phyloP scores from a whole-genome alignment of 2,329 filamentous ascomycete genomes.

The Tolypocladium tropicale region DNA sequence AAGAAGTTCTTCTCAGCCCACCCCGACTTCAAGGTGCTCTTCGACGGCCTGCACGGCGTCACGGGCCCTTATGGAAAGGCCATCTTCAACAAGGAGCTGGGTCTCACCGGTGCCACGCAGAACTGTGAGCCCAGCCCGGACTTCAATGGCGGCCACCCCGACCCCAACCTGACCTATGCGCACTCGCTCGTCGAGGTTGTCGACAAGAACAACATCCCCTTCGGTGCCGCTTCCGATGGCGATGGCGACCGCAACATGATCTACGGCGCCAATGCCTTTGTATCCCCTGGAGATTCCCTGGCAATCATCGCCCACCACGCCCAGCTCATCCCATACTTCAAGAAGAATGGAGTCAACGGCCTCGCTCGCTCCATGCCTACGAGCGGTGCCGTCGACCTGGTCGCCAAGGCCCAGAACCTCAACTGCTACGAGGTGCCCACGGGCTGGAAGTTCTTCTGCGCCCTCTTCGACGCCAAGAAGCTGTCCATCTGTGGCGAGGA shows the following conservation, averaged over 20 bases:
- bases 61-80: slow-evolving; percentile 91
- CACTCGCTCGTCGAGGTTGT: slow-evolving; percentile 90
- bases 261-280: slow-evolving; percentile 92
- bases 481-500: slow-evolving; percentile 98
- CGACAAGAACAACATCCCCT: slow-evolving; percentile 84
- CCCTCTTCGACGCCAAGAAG: slow-evolving; percentile 87
- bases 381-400: slow-evolving; percentile 86
- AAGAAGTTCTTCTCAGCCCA: slow-evolving; percentile 83
- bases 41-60: slow-evolving; percentile 88
- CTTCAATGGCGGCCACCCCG: slow-evolving; percentile 94
- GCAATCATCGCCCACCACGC: slow-evolving; percentile 98
- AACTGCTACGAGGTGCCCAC: slow-evolving; percentile 94
- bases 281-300: slow-evolving; percentile 92
- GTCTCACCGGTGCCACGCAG: slow-evolving; percentile 67
- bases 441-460: slow-evolving; percentile 99
- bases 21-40: slow-evolving; percentile 91
- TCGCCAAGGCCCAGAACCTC: slow-evolving; percentile 88
- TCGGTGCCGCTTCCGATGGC: slow-evolving; percentile 91
- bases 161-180: slow-evolving; percentile 95
- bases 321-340: slow-evolving; percentile 94
- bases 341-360: slow-evolving; percentile 91
- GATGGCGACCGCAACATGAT: slow-evolving; percentile 99
- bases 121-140: slow-evolving; percentile 90
- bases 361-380: slow-evolving; percentile 97
- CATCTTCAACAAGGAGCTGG: slow-evolving; percentile 91